Evolutionary conservation across 768 basidiomycete genomes (phyloP).

Genomic region (Xerocomellus chrysenteron): DNA sequence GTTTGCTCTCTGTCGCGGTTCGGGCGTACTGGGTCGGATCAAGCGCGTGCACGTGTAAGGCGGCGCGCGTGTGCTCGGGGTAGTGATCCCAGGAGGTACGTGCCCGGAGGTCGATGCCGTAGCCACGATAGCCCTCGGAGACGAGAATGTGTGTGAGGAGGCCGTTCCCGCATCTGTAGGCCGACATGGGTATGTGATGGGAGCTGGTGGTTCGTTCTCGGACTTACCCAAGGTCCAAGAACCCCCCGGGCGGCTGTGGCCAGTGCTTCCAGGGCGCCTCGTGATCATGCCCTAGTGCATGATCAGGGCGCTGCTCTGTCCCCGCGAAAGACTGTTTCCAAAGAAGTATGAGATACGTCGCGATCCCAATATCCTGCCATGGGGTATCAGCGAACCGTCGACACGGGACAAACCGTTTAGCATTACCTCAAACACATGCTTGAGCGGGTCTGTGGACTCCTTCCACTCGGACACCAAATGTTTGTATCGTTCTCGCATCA

Average conservation of each 20-base stretch:
- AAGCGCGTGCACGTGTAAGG: slow-evolving; percentile 67
- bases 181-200: neutral
- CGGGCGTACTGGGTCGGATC: slow-evolving; percentile 46
- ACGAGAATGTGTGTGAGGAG: slow-evolving; percentile 85
- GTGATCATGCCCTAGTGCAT: neutral
- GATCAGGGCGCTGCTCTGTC: neutral
- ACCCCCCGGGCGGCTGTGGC: slow-evolving; percentile 82
- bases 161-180: slow-evolving; percentile 83
- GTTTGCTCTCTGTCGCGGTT: neutral
- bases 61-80: slow-evolving; percentile 56
- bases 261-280: slow-evolving; percentile 62
- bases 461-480: slow-evolving; percentile 73
- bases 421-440: slow-evolving; percentile 86
- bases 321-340: slow-evolving; percentile 73
- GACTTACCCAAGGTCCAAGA: slow-evolving; percentile 82
- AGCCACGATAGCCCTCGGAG: slow-evolving; percentile 80
- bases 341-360: slow-evolving; percentile 86
- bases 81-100: slow-evolving; percentile 85
- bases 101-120: slow-evolving; percentile 83
- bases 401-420: neutral
- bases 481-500: slow-evolving; percentile 83
- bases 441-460: slow-evolving; percentile 81
- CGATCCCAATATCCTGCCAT: slow-evolving; percentile 87
- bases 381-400: neutral
- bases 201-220: neutral